phyloP scores from a whole-genome alignment of 345 rosid species.

The Hibiscus trionum region DNA sequence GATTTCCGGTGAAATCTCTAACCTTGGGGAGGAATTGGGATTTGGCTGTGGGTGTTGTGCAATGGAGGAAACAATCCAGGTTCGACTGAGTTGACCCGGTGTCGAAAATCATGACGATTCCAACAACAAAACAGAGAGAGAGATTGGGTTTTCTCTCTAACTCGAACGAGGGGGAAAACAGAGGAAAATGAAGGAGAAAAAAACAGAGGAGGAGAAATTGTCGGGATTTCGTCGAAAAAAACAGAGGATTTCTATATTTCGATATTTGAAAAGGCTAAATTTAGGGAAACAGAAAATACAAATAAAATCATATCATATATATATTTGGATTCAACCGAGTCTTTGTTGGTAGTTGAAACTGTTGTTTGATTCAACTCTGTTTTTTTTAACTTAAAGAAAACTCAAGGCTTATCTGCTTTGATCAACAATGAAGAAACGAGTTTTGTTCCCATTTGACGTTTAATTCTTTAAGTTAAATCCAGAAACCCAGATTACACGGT shows the following conservation, averaged over 20 bases:
- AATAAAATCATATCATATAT: neutral
- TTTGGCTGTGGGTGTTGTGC: slow-evolving; percentile 65
- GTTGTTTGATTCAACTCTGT: slow-evolving; percentile 12
- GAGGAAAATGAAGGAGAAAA: neutral
- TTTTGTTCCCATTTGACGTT: slow-evolving; percentile 11
- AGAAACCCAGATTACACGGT: neutral
- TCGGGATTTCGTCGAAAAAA: slow-evolving; percentile 34
- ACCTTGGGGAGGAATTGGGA: slow-evolving; percentile 85
- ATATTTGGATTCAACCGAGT: slow-evolving; percentile 2
- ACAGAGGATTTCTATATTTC: slow-evolving; percentile 37
- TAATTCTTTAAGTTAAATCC: slow-evolving; percentile 29
- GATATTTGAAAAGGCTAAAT: slow-evolving; percentile 54
- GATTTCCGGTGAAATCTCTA: neutral
- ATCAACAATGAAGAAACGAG: slow-evolving; percentile 25
- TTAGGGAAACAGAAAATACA: slow-evolving; percentile 28
- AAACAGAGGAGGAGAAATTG: slow-evolving; percentile 35
- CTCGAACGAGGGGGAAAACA: slow-evolving; percentile 12
- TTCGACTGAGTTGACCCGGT: slow-evolving; percentile 63
- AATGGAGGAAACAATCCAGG: slow-evolving; percentile 72
- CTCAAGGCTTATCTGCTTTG: slow-evolving; percentile 34
- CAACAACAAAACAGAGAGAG: slow-evolving; percentile 11
- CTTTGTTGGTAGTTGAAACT: slow-evolving; percentile 13
- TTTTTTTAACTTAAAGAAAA: slow-evolving; percentile 32
- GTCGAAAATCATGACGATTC: slow-evolving; percentile 49
- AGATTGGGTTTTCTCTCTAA: slow-evolving; percentile 19